These are phyloP conservation scores for Colletotrichum karsti DNA, from an alignment of 2,329 filamentous ascomycete species.

Conservation along the genomic window DNA sequence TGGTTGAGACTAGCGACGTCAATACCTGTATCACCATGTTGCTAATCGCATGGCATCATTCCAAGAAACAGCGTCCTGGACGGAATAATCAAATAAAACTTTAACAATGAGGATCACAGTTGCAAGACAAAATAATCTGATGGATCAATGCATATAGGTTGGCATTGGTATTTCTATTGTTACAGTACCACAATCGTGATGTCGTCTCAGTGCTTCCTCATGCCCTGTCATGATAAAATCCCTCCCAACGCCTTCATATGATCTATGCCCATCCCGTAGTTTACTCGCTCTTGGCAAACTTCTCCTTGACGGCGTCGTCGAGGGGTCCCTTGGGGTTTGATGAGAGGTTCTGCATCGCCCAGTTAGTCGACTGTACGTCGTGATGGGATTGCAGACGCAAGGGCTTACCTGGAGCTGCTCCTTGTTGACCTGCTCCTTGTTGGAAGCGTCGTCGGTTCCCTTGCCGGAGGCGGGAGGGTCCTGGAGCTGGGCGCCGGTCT, in stretches of 20 bases:
- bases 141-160: not conserved
- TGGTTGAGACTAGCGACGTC: no score
- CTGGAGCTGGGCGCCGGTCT: conserved; percentile 70
- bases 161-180: not conserved
- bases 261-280: not conserved
- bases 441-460: conserved; percentile 62
- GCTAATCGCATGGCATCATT: no score
- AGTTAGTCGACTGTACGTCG: conserved; percentile 6
- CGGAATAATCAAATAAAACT: no score
- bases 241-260: conserved; percentile 9
- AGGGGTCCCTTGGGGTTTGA: conserved; percentile 74
- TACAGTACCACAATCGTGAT: conserved; percentile 21
- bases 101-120: no score
- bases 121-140: no score
- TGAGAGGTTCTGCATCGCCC: conserved; percentile 54
- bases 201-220: not conserved
- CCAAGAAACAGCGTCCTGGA: no score
- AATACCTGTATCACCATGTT: no score
- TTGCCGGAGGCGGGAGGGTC: conserved; percentile 66
- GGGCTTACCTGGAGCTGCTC: conserved; percentile 56
- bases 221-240: not conserved
- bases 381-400: not conserved
- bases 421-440: conserved; percentile 62
- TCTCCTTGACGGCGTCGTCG: conserved; percentile 67
- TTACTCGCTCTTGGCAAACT: conserved; percentile 61